Evolutionary conservation across 2,329 filamentous ascomycete species (phyloP).

Genomic region (Hyphodiscus sp.): DNA sequence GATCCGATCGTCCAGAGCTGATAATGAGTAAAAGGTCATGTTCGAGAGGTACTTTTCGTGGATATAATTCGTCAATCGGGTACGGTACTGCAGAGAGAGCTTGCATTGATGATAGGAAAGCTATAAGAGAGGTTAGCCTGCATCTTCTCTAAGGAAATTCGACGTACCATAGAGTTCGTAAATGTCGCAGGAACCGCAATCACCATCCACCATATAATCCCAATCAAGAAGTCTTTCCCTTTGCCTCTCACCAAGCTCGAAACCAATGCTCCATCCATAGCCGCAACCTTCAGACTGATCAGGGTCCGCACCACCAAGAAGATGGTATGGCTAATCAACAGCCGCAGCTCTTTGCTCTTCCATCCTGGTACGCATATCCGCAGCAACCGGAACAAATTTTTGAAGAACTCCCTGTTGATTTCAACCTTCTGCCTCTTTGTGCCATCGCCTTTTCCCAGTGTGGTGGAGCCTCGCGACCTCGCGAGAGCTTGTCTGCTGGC

Average conservation of each 20-base stretch:
- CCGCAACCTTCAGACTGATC: conserved; percentile 91
- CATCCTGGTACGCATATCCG: conserved; percentile 87
- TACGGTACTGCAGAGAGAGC: conserved; percentile 85
- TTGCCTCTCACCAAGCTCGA: conserved; percentile 88
- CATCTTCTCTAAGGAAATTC: not conserved
- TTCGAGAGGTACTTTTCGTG: conserved; percentile 96
- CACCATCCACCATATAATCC: conserved; percentile 96
- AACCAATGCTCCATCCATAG: conserved; percentile 89
- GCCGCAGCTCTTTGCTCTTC: conserved; percentile 77
- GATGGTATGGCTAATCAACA: conserved; percentile 85
- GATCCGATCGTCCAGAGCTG: conserved; percentile 91
- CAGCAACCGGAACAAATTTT: conserved; percentile 61
- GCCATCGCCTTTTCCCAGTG: conserved; percentile 28
- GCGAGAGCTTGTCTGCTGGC: conserved; percentile 60
- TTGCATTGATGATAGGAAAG: conserved; percentile 96
- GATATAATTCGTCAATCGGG: conserved; percentile 86
- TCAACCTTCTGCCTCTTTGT: conserved; percentile 72
- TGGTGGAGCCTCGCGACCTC: conserved; percentile 46
- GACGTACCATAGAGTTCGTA: conserved; percentile 90
- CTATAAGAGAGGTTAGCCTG: conserved; percentile 37
- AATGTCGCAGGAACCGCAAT: conserved; percentile 95
- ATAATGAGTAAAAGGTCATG: conserved; percentile 96
- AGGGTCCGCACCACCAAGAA: conserved; percentile 87
- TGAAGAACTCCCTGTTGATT: conserved; percentile 79
- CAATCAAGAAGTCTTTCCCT: conserved; percentile 80